Percentiles rank a stretch among this genome's conserved stretches.
Conservation (phyloP, 179 eudicot genomes). For the Actinidia chinensis region DNA sequence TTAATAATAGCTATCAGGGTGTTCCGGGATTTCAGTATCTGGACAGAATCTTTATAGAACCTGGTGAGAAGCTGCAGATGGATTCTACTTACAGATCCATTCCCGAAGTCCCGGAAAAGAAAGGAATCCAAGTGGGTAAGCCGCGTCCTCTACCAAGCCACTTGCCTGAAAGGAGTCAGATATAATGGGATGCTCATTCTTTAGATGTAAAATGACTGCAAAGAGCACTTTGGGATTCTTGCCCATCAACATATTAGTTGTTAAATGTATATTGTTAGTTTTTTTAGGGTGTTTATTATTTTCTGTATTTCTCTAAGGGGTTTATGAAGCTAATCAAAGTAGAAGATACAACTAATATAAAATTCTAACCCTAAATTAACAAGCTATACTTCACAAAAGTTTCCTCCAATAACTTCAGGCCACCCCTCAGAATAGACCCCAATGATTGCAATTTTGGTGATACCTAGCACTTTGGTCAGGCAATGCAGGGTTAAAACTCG, state of each 20-base stretch:
- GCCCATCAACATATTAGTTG: conserved; percentile 42
- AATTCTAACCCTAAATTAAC: too few relatives aligned
- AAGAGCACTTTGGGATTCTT: conserved; percentile 35
- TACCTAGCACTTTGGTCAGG: too few relatives aligned
- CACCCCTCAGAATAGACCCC: conserved; percentile 35
- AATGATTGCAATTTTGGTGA: conserved; percentile 37
- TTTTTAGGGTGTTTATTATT: too few relatives aligned
- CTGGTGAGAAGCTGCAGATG: conserved; percentile 30
- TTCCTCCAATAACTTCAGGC: conserved; percentile 23
- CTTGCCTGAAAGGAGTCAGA: conserved; percentile 41
- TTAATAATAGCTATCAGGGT: conserved; percentile 25
- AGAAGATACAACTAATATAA: too few relatives aligned
- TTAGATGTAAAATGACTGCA: conserved; percentile 31
- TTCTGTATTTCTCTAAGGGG: too few relatives aligned
- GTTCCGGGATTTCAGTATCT: conserved; percentile 42
- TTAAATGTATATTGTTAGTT: too few relatives aligned
- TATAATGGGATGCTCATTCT: conserved; percentile 39
- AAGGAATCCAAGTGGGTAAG: conserved; percentile 58
- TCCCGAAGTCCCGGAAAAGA: conserved; percentile 44
- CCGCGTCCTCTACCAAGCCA: conserved; percentile 37
- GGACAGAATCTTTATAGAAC: conserved; percentile 29
- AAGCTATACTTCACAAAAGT: too few relatives aligned
- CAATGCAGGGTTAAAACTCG: conserved; percentile 18
- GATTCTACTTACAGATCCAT: conserved; percentile 34
- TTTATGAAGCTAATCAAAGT: too few relatives aligned